These are phyloP conservation scores for Aspergillus calidoustus DNA, from an alignment of 2,329 filamentous ascomycete species.

Conservation along the genomic window DNA sequence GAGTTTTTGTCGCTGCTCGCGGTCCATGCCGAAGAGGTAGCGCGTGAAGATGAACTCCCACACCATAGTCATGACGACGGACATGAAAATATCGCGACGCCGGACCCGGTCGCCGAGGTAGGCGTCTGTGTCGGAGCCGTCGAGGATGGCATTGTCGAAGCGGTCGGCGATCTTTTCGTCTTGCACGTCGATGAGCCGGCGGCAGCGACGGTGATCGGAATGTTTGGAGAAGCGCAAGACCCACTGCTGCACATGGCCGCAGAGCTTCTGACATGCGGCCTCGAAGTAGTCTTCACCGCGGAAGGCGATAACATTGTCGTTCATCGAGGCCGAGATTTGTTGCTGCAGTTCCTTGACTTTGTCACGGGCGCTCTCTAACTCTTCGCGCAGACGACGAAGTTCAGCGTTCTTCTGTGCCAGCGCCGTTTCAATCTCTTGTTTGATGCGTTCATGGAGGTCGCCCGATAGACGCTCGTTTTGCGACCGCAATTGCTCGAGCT, in stretches of 20 bases:
- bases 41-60: constrained; percentile 99
- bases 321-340: constrained; percentile 61
- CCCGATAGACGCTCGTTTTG: constrained; percentile 66
- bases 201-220: constrained; percentile 88
- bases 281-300: constrained; percentile 96
- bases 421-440: constrained; percentile 64
- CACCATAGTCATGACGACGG: constrained; percentile 97
- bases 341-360: constrained; percentile 64
- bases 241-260: constrained; percentile 96
- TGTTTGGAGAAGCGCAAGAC: constrained; percentile 97
- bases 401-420: constrained; percentile 84
- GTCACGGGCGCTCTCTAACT: constrained; percentile 73
- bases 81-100: constrained; percentile 95
- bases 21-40: constrained; percentile 98
- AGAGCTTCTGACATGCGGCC: constrained; percentile 88
- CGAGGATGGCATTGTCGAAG: constrained; percentile 90
- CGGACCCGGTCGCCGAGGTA: constrained; percentile 87
- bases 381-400: constrained; percentile 74
- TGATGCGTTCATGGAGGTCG: constrained; percentile 66
- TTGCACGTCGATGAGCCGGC: constrained; percentile 79
- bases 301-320: constrained; percentile 76
- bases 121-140: constrained; percentile 88
- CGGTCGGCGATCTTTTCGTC: constrained; percentile 94
- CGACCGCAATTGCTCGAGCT: constrained; percentile 70
- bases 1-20: constrained; percentile 95